These are phyloP conservation scores for Suillus weaverae DNA, from an alignment of 768 basidiomycete genomes.

Conservation along the genomic window DNA sequence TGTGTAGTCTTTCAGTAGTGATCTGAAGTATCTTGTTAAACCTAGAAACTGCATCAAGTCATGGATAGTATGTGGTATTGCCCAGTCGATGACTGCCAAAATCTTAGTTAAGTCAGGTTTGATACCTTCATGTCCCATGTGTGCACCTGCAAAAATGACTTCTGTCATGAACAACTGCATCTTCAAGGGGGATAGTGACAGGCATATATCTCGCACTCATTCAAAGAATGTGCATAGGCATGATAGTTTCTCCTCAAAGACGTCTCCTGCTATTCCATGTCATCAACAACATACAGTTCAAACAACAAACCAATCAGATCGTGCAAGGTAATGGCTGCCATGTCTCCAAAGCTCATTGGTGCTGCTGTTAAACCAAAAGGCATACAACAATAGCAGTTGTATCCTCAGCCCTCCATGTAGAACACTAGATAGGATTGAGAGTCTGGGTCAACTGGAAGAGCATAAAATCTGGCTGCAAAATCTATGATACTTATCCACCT, in stretches of 20 bases:
- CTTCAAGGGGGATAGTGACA: neutral
- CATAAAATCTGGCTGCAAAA: constrained; percentile 27
- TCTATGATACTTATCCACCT: constrained; percentile 16
- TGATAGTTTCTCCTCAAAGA: too few species aligned
- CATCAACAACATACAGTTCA: constrained; percentile 41
- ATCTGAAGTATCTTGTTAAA: too few species aligned
- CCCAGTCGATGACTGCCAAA: too few species aligned
- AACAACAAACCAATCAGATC: constrained; percentile 6
- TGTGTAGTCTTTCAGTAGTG: too few species aligned
- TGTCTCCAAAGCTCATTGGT: constrained; percentile 25
- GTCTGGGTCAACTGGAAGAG: constrained; percentile 14
- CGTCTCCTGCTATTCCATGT: constrained; percentile 28
- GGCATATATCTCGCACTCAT: neutral
- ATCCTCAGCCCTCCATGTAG: constrained; percentile 24
- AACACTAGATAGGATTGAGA: constrained; percentile 21
- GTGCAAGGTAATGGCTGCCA: constrained; percentile 19
- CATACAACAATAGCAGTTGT: constrained; percentile 20
- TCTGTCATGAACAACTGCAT: constrained; percentile 13
- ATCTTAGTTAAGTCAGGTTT: too few species aligned
- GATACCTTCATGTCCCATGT: too few species aligned
- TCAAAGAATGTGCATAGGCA: neutral
- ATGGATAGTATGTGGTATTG: too few species aligned
- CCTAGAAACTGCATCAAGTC: too few species aligned
- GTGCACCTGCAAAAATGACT: constrained; percentile 37
- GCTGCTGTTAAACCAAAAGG: constrained; percentile 28